Evolutionary conservation across 495 filamentous ascomycete genomes (phyloP).

Genomic region (Terfezia claveryi): DNA sequence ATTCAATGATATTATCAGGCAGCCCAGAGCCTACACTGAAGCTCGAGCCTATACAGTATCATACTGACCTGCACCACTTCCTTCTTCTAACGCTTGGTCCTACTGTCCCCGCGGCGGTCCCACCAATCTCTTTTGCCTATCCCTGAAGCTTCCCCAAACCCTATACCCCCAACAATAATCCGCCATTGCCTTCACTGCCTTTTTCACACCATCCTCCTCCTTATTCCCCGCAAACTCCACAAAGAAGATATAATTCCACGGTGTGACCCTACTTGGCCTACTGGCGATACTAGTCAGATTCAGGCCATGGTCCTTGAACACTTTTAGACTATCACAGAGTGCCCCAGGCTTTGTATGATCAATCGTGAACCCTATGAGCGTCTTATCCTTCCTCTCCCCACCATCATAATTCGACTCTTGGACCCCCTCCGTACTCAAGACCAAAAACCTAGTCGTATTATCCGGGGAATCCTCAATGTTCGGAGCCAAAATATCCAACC

Average conservation of each 20-base stretch:
- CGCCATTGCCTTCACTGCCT: slow-evolving; percentile 28
- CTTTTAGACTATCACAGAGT: slow-evolving; percentile 53
- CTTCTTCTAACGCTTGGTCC: too few relatives aligned
- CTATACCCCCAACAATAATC: slow-evolving; percentile 12
- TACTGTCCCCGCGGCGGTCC: too few relatives aligned
- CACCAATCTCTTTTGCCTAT: slow-evolving; percentile 1
- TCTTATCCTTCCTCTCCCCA: slow-evolving; percentile 33
- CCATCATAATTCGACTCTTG: slow-evolving; percentile 20
- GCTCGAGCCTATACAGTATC: too few relatives aligned
- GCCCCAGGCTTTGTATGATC: slow-evolving; percentile 57
- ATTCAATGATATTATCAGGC: too few relatives aligned
- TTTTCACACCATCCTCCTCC: slow-evolving; percentile 29
- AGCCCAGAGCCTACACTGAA: too few relatives aligned
- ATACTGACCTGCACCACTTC: too few relatives aligned
- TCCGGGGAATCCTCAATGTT: slow-evolving; percentile 64
- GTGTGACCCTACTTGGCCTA: slow-evolving; percentile 45
- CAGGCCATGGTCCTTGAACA: slow-evolving; percentile 46
- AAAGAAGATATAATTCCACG: slow-evolving; percentile 86
- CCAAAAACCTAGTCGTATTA: slow-evolving; percentile 77
- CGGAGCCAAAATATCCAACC: slow-evolving; percentile 43
- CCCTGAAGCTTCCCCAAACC: slow-evolving; percentile 15
- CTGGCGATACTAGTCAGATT: slow-evolving; percentile 85
- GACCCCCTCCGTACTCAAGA: slow-evolving; percentile 33
- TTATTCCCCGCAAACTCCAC: slow-evolving; percentile 60
- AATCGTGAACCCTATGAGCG: slow-evolving; percentile 60